Evolutionary conservation across 108 stramenopile species (phyloP).

Genomic region (Craspedostauros australis): DNA sequence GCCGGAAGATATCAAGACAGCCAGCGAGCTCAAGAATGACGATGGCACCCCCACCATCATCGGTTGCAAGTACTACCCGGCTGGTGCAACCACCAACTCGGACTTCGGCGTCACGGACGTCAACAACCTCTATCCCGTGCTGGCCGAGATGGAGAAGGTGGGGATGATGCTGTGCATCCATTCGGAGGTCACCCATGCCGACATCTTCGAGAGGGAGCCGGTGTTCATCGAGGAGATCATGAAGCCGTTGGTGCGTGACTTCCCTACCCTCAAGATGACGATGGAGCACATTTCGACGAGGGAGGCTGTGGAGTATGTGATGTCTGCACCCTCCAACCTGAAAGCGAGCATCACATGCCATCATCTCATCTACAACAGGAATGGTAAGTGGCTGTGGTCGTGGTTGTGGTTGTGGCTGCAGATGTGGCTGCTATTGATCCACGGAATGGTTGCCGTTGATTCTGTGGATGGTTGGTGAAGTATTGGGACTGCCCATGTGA

Average conservation of each 20-base stretch:
- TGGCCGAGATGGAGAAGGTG: slow-evolving; percentile 84
- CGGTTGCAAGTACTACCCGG: slow-evolving; percentile 97
- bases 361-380: slow-evolving; percentile 97
- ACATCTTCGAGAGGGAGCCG: slow-evolving; percentile 97
- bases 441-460: too few relatives aligned
- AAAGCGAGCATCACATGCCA: slow-evolving; percentile 96
- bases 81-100: slow-evolving; percentile 98
- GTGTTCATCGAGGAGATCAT: slow-evolving; percentile 92
- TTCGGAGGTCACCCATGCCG: slow-evolving; percentile 91
- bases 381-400: slow-evolving; percentile 47
- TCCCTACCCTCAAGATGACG: slow-evolving; percentile 91
- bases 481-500: too few relatives aligned
- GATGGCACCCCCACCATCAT: slow-evolving; percentile 55
- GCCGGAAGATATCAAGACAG: slow-evolving; percentile 86
- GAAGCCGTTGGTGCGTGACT: slow-evolving; percentile 74
- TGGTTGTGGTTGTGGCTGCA: not conserved
- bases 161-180: slow-evolving; percentile 96
- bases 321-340: slow-evolving; percentile 72
- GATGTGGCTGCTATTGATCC: too few relatives aligned
- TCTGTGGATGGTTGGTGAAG: too few relatives aligned
- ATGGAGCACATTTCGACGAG: slow-evolving; percentile 95
- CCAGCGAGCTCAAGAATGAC: slow-evolving; percentile 41
- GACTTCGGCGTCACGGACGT: slow-evolving; percentile 93
- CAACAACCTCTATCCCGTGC: slow-evolving; percentile 72
- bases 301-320: slow-evolving; percentile 91